Conservation (phyloP, 148 eudicot genomes). For the Limonium bicolor region DNA sequence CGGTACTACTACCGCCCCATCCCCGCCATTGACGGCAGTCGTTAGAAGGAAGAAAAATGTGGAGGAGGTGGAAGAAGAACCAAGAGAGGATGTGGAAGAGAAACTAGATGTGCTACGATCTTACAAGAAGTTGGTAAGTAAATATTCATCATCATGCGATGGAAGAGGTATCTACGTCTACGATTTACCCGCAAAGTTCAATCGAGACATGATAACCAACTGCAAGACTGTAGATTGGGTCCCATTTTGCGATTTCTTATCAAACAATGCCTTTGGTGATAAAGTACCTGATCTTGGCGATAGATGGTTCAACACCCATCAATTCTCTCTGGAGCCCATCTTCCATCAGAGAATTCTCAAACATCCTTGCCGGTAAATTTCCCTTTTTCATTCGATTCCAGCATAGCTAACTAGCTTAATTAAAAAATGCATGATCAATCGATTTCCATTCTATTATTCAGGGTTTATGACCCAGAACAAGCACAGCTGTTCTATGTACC, state of each 20-base stretch:
- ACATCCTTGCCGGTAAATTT: constrained; percentile 46
- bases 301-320: constrained; percentile 72
- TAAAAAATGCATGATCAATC: neutral
- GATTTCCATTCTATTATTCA: neutral
- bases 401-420: neutral
- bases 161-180: constrained; percentile 63
- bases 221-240: constrained; percentile 47
- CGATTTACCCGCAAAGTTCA: constrained; percentile 64
- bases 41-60: neutral
- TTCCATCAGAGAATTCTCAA: constrained; percentile 46
- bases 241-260: constrained; percentile 36
- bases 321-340: constrained; percentile 56
- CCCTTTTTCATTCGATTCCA: neutral
- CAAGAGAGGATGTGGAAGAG: constrained; percentile 24
- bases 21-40: neutral
- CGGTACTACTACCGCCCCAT: neutral
- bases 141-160: constrained; percentile 17
- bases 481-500: constrained; percentile 79
- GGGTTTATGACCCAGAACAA: constrained; percentile 36
- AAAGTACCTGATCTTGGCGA: constrained; percentile 41
- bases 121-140: constrained; percentile 15
- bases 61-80: constrained; percentile 17
- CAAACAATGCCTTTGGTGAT: constrained; percentile 46
- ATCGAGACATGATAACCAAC: constrained; percentile 36
- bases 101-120: constrained; percentile 35